These are phyloP conservation scores for Pestalotiopsis sp. DNA, from an alignment of 2,329 filamentous ascomycete species.

Conservation along the genomic window DNA sequence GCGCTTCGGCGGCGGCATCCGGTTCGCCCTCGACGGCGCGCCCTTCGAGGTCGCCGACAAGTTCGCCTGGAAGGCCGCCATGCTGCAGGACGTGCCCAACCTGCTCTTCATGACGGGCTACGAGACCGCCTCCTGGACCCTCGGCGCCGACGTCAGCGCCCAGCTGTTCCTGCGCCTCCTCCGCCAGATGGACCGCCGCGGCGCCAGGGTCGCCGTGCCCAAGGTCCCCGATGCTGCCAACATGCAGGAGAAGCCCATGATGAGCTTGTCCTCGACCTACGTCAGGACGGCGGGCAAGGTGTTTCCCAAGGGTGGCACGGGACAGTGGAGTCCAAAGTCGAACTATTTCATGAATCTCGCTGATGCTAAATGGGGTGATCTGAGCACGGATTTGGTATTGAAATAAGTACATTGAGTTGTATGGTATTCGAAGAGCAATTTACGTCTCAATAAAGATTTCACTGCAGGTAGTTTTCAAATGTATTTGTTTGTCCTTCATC, in stretches of 20 bases:
- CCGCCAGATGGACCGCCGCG: conserved; percentile 48
- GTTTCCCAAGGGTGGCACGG: conserved; percentile 39
- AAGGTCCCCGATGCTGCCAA: conserved; percentile 28
- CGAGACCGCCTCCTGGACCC: conserved; percentile 62
- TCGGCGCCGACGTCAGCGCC: conserved; percentile 58
- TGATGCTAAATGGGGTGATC: conserved; percentile 23
- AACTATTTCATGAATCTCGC: conserved; percentile 26
- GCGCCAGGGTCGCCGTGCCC: conserved; percentile 46
- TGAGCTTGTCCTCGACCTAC: conserved; percentile 41
- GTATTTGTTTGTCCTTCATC: neutral
- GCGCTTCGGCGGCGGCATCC: conserved; percentile 54
- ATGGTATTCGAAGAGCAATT: no score
- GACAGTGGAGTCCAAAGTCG: conserved; percentile 24
- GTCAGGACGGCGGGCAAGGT: conserved; percentile 37
- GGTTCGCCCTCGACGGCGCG: conserved; percentile 52
- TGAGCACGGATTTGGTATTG: conserved; percentile 25
- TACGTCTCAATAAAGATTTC: neutral
- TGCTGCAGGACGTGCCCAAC: conserved; percentile 67
- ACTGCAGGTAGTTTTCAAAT: neutral
- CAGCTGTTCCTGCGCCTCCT: conserved; percentile 52
- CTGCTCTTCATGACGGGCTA: conserved; percentile 62
- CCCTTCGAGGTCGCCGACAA: conserved; percentile 44
- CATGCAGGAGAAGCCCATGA: conserved; percentile 11
- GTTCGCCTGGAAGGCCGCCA: conserved; percentile 60
- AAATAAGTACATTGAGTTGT: neutral